phyloP scores from a whole-genome alignment of 805 yeast genomes.

The Cyberlindnera mrakii region DNA sequence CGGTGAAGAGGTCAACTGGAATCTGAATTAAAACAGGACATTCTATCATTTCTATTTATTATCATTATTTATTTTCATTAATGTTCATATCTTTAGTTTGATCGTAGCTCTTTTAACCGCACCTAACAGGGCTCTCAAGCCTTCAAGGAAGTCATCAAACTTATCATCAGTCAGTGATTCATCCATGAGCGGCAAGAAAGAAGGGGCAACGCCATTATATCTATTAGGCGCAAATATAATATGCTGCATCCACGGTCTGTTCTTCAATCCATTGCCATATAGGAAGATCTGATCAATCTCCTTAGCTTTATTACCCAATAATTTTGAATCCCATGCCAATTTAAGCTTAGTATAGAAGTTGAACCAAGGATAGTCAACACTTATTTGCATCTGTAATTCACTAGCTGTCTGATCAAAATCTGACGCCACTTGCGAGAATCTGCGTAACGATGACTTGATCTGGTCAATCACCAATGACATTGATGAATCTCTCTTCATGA shows the following conservation, averaged over 20 bases:
- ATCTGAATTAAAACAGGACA: not conserved
- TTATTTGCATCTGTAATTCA: constrained; percentile 43
- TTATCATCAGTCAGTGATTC: constrained; percentile 48
- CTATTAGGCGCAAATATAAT: constrained; percentile 56
- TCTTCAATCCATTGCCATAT: constrained; percentile 37
- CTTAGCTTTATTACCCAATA: constrained; percentile 40
- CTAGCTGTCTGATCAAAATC: constrained; percentile 43
- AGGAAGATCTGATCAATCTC: constrained; percentile 24
- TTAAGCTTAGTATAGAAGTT: constrained; percentile 50
- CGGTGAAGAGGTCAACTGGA: constrained; percentile 8
- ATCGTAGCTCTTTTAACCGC: constrained; percentile 4
- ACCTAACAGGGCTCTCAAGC: constrained; percentile 6
- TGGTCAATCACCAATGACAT: constrained; percentile 7
- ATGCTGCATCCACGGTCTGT: constrained; percentile 59
- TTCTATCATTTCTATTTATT: not conserved
- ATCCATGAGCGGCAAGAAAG: constrained; percentile 51
- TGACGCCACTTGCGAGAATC: constrained; percentile 1
- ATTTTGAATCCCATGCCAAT: constrained; percentile 50
- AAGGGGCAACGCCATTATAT: constrained; percentile 43
- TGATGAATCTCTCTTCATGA: constrained; percentile 1
- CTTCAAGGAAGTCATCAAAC: constrained; percentile 24
- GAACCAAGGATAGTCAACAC: constrained; percentile 78
- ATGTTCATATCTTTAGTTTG: constrained; percentile 1
- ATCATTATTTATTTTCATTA: not conserved
- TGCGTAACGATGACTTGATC: constrained; percentile 3